These are phyloP conservation scores for Arxiozyma heterogenica DNA, from an alignment of 1,139 yeast genomes.

Conservation along the genomic window DNA sequence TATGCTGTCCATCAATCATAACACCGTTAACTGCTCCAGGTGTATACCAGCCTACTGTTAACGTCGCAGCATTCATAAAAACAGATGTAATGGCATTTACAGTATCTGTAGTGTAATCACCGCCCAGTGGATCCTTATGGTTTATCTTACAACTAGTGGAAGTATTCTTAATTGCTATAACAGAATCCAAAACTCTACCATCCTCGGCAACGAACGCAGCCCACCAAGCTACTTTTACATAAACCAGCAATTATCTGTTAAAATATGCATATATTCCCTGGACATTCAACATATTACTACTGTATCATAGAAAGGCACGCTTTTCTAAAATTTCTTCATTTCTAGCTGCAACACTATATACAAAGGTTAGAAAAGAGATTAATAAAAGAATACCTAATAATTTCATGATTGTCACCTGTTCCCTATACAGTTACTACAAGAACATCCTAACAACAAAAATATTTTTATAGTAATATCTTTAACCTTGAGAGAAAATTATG, in stretches of 20 bases:
- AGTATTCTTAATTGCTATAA: not conserved
- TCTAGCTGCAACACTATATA: too few species aligned
- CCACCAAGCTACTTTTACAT: constrained; percentile 4
- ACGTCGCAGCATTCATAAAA: not conserved
- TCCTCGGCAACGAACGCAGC: constrained; percentile 2
- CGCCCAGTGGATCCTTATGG: not conserved
- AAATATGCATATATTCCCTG: constrained; percentile 1
- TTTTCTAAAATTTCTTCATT: too few species aligned
- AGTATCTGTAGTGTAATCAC: not conserved
- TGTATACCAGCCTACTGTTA: not conserved
- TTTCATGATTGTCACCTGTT: too few species aligned
- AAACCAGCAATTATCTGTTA: not conserved
- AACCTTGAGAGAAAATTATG: too few species aligned
- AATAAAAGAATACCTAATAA: too few species aligned
- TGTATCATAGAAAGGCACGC: not conserved
- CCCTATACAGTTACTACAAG: too few species aligned
- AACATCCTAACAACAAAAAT: too few species aligned
- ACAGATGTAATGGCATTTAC: not conserved
- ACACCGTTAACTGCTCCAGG: not conserved
- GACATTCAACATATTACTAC: not conserved
- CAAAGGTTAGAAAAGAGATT: too few species aligned
- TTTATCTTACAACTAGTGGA: not conserved
- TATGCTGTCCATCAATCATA: not conserved
- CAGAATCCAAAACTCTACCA: constrained; percentile 1
- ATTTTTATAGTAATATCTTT: too few species aligned